phyloP scores from a whole-genome alignment of 148 eudicot genomes.

The Cornus kousa region DNA sequence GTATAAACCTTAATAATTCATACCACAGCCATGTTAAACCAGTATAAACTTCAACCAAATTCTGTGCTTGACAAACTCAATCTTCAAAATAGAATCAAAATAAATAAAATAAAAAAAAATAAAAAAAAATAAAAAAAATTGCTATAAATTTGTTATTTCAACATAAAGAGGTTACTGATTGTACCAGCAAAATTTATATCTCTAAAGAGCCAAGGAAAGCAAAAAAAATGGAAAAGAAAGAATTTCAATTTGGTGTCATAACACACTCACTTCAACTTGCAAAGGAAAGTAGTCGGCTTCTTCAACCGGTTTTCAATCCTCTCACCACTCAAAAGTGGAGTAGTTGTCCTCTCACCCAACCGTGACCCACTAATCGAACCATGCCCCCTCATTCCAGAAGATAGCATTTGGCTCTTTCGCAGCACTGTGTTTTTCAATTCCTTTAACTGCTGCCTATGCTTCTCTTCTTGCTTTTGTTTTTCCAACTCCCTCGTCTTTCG shows the following conservation, averaged over 20 bases:
- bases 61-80: neutral
- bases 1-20: neutral
- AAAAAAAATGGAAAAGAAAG: neutral
- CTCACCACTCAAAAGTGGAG: conserved; percentile 61
- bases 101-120: too few species aligned
- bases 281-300: conserved; percentile 91
- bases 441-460: conserved; percentile 69
- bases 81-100: neutral
- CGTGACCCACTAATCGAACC: conserved; percentile 77
- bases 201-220: neutral
- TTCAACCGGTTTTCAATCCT: conserved; percentile 88
- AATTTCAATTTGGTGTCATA: neutral
- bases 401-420: conserved; percentile 59
- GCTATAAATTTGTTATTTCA: neutral
- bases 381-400: conserved; percentile 70
- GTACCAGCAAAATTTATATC: neutral
- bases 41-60: neutral
- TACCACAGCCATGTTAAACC: neutral
- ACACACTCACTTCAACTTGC: conserved; percentile 93
- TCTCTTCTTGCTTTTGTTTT: conserved; percentile 77
- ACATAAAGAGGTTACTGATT: neutral
- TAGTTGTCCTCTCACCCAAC: conserved; percentile 72
- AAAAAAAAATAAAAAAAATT: neutral
- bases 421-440: conserved; percentile 60
- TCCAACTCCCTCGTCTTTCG: conserved; percentile 83